These are phyloP conservation scores for Fusarium sublunatum DNA, from an alignment of 2,329 filamentous ascomycete genomes.

Conservation along the genomic window DNA sequence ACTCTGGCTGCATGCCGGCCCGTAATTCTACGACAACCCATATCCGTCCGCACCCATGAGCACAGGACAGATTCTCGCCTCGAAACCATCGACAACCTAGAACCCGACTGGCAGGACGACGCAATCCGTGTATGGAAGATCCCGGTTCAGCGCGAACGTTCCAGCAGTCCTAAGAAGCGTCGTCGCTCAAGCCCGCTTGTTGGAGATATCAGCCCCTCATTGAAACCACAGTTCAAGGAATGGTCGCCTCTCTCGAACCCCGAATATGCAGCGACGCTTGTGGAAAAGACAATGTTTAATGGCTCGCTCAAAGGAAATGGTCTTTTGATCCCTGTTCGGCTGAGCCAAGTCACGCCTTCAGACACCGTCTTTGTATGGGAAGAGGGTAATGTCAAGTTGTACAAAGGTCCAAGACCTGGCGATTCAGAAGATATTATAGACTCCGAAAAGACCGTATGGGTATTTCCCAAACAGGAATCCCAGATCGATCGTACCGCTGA, in stretches of 20 bases:
- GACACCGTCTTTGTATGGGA: constrained; percentile 67
- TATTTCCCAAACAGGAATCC: constrained; percentile 40
- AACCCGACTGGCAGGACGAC: constrained; percentile 79
- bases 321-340: constrained; percentile 41
- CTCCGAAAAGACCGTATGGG: constrained; percentile 45
- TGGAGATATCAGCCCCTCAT: constrained; percentile 7
- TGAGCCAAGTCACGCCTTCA: constrained; percentile 46
- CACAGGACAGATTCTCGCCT: constrained; percentile 60
- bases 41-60: constrained; percentile 79
- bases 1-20: constrained; percentile 82
- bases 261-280: constrained; percentile 46
- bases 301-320: constrained; percentile 45
- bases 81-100: constrained; percentile 41
- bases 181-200: constrained; percentile 40
- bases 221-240: constrained; percentile 30
- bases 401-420: constrained; percentile 68
- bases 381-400: constrained; percentile 73
- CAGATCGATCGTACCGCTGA: constrained; percentile 18
- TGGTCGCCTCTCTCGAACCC: constrained; percentile 45
- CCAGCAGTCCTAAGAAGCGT: constrained; percentile 53
- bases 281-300: constrained; percentile 54
- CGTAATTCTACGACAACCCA: constrained; percentile 87
- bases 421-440: constrained; percentile 30
- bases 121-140: constrained; percentile 89
- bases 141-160: constrained; percentile 55